These are phyloP conservation scores for Morella rubra DNA, from an alignment of 306 rosid genomes.

Conservation along the genomic window DNA sequence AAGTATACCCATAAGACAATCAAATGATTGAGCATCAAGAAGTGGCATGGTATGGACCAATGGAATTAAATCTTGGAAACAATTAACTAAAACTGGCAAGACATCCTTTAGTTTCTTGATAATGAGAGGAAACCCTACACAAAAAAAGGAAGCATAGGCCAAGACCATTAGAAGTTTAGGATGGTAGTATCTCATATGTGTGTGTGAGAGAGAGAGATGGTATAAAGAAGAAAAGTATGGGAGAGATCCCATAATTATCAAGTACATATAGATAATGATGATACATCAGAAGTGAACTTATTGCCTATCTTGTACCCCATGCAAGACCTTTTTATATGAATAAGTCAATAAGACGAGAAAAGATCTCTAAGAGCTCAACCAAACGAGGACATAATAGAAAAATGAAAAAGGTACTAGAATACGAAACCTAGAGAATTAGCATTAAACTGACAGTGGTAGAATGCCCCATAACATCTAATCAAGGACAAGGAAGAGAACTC, in stretches of 20 bases:
- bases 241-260: not conserved
- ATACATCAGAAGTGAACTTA: not conserved
- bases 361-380: not conserved
- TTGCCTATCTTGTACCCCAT: not conserved
- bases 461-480: not conserved
- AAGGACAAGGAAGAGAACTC: not conserved
- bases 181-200: not conserved
- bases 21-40: conserved; percentile 60
- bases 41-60: conserved; percentile 35
- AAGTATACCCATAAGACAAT: conserved; percentile 65
- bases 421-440: not conserved
- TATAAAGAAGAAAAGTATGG: not conserved
- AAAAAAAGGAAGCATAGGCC: conserved; percentile 34
- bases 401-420: not conserved
- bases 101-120: conserved; percentile 58
- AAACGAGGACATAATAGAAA: not conserved
- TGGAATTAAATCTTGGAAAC: conserved; percentile 70
- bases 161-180: conserved; percentile 25
- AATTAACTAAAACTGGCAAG: conserved; percentile 59
- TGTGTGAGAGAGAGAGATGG: not conserved
- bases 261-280: not conserved
- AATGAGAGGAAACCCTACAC: conserved; percentile 53
- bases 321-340: not conserved
- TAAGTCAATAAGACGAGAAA: not conserved
- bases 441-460: not conserved